A percentile compares a stretch with the other conserved stretches of the same genome.
Conservation (phyloP, 768 basidiomycete species). For the Chalciporus chontae region DNA sequence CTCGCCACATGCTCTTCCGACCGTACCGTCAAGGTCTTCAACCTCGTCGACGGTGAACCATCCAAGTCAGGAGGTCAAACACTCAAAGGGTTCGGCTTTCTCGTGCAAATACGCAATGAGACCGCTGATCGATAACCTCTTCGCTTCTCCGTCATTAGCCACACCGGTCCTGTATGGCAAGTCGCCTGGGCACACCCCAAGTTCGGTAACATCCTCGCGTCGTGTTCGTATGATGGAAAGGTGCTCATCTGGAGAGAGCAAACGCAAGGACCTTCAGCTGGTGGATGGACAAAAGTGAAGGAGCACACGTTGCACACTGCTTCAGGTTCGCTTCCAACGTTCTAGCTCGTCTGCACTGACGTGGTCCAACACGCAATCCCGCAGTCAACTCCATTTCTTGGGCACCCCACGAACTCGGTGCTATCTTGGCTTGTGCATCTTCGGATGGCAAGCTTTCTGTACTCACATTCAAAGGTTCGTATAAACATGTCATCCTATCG, state of each 20-base stretch:
- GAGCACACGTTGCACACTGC: constrained; percentile 94
- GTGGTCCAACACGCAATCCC: too few relatives aligned
- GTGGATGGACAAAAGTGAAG: constrained; percentile 90
- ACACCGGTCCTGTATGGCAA: constrained; percentile 97
- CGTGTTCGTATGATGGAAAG: constrained; percentile 98
- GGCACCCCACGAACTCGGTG: constrained; percentile 98
- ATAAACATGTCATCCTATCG: neutral
- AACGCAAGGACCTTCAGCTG: constrained; percentile 41
- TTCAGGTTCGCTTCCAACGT: constrained; percentile 57
- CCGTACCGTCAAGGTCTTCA: constrained; percentile 91
- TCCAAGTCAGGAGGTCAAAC: constrained; percentile 67
- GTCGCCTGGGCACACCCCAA: constrained; percentile 98
- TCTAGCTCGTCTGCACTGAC: constrained; percentile 39
- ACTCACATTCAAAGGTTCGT: constrained; percentile 87
- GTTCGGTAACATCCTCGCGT: constrained; percentile 93
- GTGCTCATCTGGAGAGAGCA: constrained; percentile 99
- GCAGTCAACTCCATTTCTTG: constrained; percentile 96
- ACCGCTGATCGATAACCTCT: neutral
- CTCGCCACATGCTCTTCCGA: constrained; percentile 97
- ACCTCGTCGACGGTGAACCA: constrained; percentile 85
- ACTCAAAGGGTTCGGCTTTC: constrained; percentile 64
- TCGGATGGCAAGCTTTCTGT: constrained; percentile 98
- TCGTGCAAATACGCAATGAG: neutral
- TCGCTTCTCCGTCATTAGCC: constrained; percentile 49
- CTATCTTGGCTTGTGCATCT: constrained; percentile 94